These are phyloP conservation scores for Colletotrichum melonis DNA, from an alignment of 2,329 filamentous ascomycete species.

Conservation along the genomic window DNA sequence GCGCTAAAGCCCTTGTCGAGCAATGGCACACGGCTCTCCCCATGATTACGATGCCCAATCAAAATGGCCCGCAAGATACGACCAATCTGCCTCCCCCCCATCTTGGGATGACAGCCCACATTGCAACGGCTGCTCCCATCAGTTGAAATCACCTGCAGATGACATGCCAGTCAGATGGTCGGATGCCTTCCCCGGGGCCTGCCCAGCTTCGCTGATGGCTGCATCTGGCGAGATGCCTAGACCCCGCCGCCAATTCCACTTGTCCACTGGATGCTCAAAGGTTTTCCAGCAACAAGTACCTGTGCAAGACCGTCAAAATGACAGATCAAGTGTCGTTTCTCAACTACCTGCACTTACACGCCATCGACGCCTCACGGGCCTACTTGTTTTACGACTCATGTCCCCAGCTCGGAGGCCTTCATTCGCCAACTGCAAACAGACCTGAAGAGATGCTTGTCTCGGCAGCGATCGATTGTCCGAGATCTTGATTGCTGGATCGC, in stretches of 20 bases:
- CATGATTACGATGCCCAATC: slow-evolving; percentile 17
- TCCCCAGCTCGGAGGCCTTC: neutral
- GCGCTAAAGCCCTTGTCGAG: slow-evolving; percentile 27
- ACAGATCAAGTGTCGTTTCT: slow-evolving; percentile 32
- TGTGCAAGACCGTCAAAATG: slow-evolving; percentile 23
- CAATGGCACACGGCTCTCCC: slow-evolving; percentile 21
- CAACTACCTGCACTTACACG: slow-evolving; percentile 11
- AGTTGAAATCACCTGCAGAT: slow-evolving; percentile 27
- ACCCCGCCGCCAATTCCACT: neutral
- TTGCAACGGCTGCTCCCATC: slow-evolving; percentile 31
- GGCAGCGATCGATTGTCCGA: slow-evolving; percentile 28
- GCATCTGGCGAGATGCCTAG: slow-evolving; percentile 15
- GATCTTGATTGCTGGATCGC: slow-evolving; percentile 26
- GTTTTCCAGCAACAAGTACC: neutral
- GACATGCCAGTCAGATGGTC: slow-evolving; percentile 24
- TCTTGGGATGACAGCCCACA: slow-evolving; percentile 17
- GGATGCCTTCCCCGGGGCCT: slow-evolving; percentile 35
- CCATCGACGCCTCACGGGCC: slow-evolving; percentile 14
- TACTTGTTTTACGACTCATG: neutral
- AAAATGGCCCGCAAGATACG: slow-evolving; percentile 5
- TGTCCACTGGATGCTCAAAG: neutral
- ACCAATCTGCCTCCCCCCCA: neutral
- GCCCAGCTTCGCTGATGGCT: slow-evolving; percentile 7
- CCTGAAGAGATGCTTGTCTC: slow-evolving; percentile 13
- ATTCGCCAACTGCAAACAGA: slow-evolving; percentile 2